phyloP scores from a whole-genome alignment of 73 alveolate species.

The Urostyla sp. region DNA sequence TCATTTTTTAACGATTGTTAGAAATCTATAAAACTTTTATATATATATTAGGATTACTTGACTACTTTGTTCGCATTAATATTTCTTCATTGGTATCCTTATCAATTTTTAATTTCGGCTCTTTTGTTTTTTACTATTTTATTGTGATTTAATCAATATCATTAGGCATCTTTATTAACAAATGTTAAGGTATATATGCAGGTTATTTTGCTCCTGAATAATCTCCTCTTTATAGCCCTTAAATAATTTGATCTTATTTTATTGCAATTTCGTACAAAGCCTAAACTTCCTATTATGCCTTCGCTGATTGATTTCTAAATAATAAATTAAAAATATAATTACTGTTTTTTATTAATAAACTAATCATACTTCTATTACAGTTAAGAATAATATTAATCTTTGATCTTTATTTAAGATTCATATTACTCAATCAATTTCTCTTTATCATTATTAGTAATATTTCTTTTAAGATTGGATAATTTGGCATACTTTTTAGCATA shows the following conservation, averaged over 20 bases:
- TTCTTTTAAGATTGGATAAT: not conserved
- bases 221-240: slow-evolving; percentile 46
- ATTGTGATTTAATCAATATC: not conserved
- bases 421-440: slow-evolving; percentile 7
- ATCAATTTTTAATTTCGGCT: not conserved
- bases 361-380: not conserved
- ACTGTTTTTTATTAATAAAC: slow-evolving; percentile 5
- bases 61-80: not conserved
- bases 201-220: slow-evolving; percentile 7
- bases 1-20: not conserved
- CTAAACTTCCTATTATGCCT: slow-evolving; percentile 9
- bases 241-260: slow-evolving; percentile 18
- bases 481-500: slow-evolving; percentile 14
- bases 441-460: slow-evolving; percentile 16
- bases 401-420: slow-evolving; percentile 30
- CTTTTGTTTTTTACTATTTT: not conserved
- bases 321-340: not conserved
- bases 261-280: not conserved
- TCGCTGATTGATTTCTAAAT: not conserved
- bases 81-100: not conserved
- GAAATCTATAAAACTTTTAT: not conserved
- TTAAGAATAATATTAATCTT: slow-evolving; percentile 1
- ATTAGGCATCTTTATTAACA: slow-evolving; percentile 14
- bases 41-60: not conserved
- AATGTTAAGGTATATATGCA: slow-evolving; percentile 11